A percentile compares a stretch with the other conserved stretches of the same genome.
Evolutionary conservation across 345 rosid genomes (phyloP).

Genomic region (Eucalyptus albens): DNA sequence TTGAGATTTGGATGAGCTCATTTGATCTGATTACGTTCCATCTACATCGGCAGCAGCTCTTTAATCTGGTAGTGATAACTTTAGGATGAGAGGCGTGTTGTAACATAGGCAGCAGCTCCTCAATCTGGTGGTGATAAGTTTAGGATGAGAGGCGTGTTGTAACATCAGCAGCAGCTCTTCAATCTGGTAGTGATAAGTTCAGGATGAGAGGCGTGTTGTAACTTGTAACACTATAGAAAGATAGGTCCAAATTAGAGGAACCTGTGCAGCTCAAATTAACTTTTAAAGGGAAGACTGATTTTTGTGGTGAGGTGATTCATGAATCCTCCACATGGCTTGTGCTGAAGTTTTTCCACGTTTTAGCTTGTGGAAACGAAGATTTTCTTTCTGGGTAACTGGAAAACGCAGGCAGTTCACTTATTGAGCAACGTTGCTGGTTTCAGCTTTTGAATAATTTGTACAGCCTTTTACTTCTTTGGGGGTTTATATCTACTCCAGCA

Average conservation of each 20-base stretch:
- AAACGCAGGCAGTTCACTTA: background rate
- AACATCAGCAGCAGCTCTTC: background rate
- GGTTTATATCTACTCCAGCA: background rate
- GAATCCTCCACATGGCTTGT: background rate
- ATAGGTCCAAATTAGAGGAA: background rate
- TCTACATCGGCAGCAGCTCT: background rate
- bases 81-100: background rate
- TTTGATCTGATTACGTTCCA: background rate
- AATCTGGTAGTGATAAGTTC: background rate
- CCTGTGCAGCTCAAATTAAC: background rate
- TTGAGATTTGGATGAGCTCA: background rate
- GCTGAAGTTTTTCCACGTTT: background rate
- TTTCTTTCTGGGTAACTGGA: background rate
- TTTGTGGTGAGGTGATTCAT: background rate
- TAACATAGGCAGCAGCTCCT: background rate
- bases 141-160: background rate
- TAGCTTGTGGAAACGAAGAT: background rate
- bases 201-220: background rate
- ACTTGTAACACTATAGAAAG: background rate
- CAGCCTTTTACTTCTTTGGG: background rate
- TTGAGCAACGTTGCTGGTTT: background rate
- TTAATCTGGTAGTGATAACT: background rate
- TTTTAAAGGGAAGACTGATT: background rate
- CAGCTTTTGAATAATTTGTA: background rate
- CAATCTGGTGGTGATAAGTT: background rate